A percentile compares a stretch with the other conserved stretches of the same genome.
phyloP scores from a whole-genome alignment of 2,329 filamentous ascomycete species.

The Colletotrichum kahawae region DNA sequence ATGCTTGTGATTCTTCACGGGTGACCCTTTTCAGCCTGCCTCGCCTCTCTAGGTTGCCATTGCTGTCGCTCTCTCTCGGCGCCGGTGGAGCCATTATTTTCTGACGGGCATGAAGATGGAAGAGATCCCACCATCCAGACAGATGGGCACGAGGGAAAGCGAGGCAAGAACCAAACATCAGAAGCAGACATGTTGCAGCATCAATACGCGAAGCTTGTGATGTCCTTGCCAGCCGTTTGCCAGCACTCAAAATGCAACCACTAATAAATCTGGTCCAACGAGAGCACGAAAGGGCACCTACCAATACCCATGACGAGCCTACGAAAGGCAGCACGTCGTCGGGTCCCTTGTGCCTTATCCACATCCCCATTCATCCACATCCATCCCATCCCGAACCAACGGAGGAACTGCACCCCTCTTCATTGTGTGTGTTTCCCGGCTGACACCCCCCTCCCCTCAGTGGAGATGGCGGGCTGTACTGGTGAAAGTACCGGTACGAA shows the following conservation, averaged over 20 bases:
- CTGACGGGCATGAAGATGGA: not conserved
- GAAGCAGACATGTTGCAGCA: not conserved
- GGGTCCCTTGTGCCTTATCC: not conserved
- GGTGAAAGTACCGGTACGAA: not conserved
- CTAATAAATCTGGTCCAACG: not conserved
- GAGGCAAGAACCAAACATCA: not conserved
- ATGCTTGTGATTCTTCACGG: constrained; percentile 4
- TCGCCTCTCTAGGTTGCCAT: not conserved
- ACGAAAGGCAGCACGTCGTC: not conserved
- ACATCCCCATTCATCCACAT: constrained; percentile 16
- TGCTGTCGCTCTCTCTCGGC: not conserved
- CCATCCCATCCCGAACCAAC: not conserved
- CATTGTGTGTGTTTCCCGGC: not conserved
- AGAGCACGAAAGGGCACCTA: not conserved
- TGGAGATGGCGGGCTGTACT: not conserved
- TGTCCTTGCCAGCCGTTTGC: not conserved
- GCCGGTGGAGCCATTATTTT: not conserved
- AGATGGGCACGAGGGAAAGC: not conserved
- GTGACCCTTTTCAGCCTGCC: not conserved
- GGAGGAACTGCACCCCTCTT: not conserved
- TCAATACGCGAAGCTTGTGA: not conserved
- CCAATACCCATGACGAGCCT: not conserved
- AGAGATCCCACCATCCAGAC: constrained; percentile 4
- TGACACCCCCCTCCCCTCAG: not conserved
- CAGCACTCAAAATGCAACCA: not conserved